A percentile compares a stretch with the other conserved stretches of the same genome.
phyloP scores from a whole-genome alignment of 148 eudicot genomes.

The Rhododendron molle region DNA sequence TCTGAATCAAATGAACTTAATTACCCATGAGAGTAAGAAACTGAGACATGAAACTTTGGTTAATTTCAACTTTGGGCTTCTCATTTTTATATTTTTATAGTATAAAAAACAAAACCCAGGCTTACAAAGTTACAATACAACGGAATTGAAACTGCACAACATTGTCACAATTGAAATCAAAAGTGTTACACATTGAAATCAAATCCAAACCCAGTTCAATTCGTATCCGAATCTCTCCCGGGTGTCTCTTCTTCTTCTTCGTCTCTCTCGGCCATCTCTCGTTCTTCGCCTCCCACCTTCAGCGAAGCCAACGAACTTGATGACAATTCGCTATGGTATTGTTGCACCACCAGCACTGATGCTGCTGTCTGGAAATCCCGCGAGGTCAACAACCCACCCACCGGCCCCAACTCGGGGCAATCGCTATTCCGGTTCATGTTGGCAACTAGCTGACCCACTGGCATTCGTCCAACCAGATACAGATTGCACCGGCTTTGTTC shows the following conservation, averaged over 20 bases:
- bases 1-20: too few species aligned
- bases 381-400: slow-evolving; percentile 47
- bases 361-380: slow-evolving; percentile 44
- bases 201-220: neutral
- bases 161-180: too few species aligned
- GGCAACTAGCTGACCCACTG: slow-evolving; percentile 46
- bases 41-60: neutral
- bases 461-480: slow-evolving; percentile 61
- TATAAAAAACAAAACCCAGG: too few species aligned
- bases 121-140: too few species aligned
- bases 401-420: slow-evolving; percentile 62
- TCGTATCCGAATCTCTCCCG: slow-evolving; percentile 19
- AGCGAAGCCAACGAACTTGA: slow-evolving; percentile 23
- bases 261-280: slow-evolving; percentile 5
- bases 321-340: slow-evolving; percentile 30
- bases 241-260: slow-evolving; percentile 4
- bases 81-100: too few species aligned
- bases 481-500: slow-evolving; percentile 41
- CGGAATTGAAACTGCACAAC: too few species aligned
- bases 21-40: neutral
- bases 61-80: too few species aligned
- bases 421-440: slow-evolving; percentile 29
- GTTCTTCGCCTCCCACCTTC: slow-evolving; percentile 13
- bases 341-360: slow-evolving; percentile 69
- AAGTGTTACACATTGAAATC: neutral